Evolutionary conservation across 495 filamentous ascomycete genomes (phyloP), one percentile per base, ranked within the genome.

Genomic region (Xylaria intraflava): DNA sequence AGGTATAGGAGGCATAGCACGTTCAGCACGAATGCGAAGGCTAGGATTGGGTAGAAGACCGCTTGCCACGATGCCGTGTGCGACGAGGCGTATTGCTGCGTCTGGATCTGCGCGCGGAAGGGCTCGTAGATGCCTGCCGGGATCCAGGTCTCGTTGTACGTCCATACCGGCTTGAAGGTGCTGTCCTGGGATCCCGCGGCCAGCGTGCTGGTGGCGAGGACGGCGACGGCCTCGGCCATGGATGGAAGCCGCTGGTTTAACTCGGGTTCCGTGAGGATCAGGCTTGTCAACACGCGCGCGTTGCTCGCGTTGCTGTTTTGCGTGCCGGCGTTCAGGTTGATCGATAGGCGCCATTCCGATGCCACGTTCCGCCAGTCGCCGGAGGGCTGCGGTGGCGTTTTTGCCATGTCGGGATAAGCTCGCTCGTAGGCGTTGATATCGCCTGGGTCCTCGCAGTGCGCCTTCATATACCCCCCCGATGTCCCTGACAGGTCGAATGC

Each of bases 181-280:
- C 83, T 62, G 35, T 78, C 63, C 14, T 71, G 58, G 0, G 77
- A 57, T 24, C 74, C 72, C 33, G 82, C 64, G 29, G 87, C 73
- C 0, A 90, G 64, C 0, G 85, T 89, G 53, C 73, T 80, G 12
- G 80, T 80, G 0, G 77, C 78, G 56, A 89, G 70, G 1, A 87
- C 84, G 0, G 85, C 84, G 0, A 91, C 65, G 0, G 79, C 80
- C 62, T 91, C 87, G 0, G 77, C 79, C 4, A 84, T 72, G 6
- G 81, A 85, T 0, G 87, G 87, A 0, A 84, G 62, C 16, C 54
- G 39, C 1, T 55, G 49, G 33, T 65, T 53, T 0, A 75, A 62
- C 6, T 39, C n/a, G 5, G 68, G 55, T 7, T 59, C 17, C 5
- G 36, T 39, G 30, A 77, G 59, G 11, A 75, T 65, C 17, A 76